A percentile compares a stretch with the other conserved stretches of the same genome.
These are phyloP conservation scores for Apiotrichum akiyoshidainum DNA, from an alignment of 1,284 basidiomycete species.

Conservation along the genomic window DNA sequence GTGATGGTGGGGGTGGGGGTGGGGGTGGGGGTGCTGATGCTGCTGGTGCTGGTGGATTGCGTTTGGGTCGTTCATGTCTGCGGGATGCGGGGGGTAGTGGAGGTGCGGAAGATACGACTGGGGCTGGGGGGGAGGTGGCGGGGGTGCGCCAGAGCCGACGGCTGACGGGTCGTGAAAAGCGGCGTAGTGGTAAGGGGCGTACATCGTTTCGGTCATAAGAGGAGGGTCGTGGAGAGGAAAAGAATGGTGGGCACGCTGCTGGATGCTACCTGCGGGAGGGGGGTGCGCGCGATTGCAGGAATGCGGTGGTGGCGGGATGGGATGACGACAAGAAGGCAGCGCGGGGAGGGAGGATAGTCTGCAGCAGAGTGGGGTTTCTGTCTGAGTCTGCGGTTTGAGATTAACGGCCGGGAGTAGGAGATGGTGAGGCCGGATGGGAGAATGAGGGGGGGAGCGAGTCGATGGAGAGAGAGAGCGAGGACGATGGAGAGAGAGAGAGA, in stretches of 20 bases:
- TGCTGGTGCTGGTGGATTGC: slow-evolving; percentile 3
- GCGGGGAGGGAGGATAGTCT: too few relatives aligned
- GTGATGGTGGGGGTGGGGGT: slow-evolving; percentile 3
- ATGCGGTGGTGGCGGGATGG: too few relatives aligned
- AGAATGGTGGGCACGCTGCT: slow-evolving; percentile 2
- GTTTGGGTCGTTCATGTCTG: slow-evolving; percentile 10
- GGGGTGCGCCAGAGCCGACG: neutral
- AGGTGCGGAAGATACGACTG: neutral
- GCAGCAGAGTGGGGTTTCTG: too few relatives aligned
- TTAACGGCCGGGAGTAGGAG: too few relatives aligned
- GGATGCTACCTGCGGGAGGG: too few relatives aligned
- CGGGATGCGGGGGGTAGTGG: neutral
- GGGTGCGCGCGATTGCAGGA: too few relatives aligned
- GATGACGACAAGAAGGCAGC: too few relatives aligned
- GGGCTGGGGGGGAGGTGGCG: neutral
- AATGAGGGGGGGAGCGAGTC: too few relatives aligned
- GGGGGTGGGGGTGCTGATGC: slow-evolving; percentile 15
- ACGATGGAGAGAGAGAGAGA: too few relatives aligned
- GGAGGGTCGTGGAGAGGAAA: neutral
- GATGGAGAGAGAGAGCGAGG: too few relatives aligned
- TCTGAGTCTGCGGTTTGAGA: too few relatives aligned
- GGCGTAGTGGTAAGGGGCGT: slow-evolving; percentile 7
- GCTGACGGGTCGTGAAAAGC: slow-evolving; percentile 5
- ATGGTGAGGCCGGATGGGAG: too few relatives aligned
- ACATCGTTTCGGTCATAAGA: slow-evolving; percentile 11